These are phyloP conservation scores for Podospora fimiseda DNA, from an alignment of 495 filamentous ascomycete species.

Conservation along the genomic window DNA sequence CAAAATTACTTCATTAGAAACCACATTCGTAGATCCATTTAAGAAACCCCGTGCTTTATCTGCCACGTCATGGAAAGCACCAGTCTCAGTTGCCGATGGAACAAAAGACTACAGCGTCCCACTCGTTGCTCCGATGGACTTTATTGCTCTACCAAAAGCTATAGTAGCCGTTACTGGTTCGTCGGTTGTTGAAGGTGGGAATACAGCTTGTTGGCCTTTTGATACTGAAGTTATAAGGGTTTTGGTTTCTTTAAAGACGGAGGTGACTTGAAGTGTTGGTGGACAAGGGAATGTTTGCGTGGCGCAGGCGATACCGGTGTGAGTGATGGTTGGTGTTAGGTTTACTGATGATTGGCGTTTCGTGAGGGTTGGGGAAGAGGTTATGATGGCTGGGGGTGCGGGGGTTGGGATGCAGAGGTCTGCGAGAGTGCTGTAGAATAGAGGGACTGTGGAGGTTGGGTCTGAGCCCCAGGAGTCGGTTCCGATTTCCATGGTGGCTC, in stretches of 20 bases:
- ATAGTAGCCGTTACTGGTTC: neutral
- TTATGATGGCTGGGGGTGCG: slow-evolving; percentile 6
- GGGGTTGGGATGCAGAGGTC: slow-evolving; percentile 36
- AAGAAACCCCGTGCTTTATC: slow-evolving; percentile 1
- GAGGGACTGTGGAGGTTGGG: slow-evolving; percentile 38
- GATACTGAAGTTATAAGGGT: slow-evolving; percentile 34
- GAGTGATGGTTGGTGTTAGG: slow-evolving; percentile 26
- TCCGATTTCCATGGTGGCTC: slow-evolving; percentile 33
- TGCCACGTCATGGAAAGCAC: neutral
- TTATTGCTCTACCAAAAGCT: slow-evolving; percentile 1
- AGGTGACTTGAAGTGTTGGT: slow-evolving; percentile 36
- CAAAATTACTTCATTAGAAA: slow-evolving; percentile 9
- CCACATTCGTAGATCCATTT: neutral
- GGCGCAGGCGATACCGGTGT: slow-evolving; percentile 34
- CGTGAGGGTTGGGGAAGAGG: slow-evolving; percentile 20
- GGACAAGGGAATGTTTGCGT: slow-evolving; percentile 43
- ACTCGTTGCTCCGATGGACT: neutral
- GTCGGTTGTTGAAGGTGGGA: slow-evolving; percentile 26
- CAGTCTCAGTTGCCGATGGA: neutral
- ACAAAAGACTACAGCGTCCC: slow-evolving; percentile 4
- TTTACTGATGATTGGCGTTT: slow-evolving; percentile 28
- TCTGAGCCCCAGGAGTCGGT: slow-evolving; percentile 44
- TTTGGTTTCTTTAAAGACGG: slow-evolving; percentile 23
- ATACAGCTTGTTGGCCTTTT: slow-evolving; percentile 30
- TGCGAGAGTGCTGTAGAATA: slow-evolving; percentile 49